These are phyloP conservation scores for Cryphonectria radicalis DNA, from an alignment of 2,329 filamentous ascomycete genomes.

Conservation along the genomic window DNA sequence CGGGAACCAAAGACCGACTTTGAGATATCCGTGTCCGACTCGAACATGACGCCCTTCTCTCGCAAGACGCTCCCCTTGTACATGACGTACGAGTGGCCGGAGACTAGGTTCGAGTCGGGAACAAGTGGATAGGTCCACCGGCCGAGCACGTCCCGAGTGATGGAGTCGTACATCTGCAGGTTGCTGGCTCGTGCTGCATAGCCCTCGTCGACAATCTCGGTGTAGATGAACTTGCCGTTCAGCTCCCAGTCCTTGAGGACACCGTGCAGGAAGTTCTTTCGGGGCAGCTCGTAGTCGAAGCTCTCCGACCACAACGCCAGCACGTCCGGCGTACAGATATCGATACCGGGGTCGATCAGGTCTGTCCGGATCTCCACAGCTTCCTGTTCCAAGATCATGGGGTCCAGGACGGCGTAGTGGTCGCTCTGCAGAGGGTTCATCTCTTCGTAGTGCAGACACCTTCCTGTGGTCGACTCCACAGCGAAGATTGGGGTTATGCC, in stretches of 20 bases:
- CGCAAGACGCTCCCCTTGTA: constrained; percentile 73
- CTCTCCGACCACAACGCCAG: constrained; percentile 95
- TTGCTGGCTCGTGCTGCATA: constrained; percentile 88
- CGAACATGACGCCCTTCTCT: constrained; percentile 76
- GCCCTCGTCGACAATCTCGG: constrained; percentile 79
- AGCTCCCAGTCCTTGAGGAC: constrained; percentile 96
- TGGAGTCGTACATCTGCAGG: constrained; percentile 85
- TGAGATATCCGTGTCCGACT: constrained; percentile 71
- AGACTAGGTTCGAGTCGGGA: constrained; percentile 84
- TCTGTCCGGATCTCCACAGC: constrained; percentile 86
- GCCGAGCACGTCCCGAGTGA: constrained; percentile 83
- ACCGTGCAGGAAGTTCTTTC: constrained; percentile 77
- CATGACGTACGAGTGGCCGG: constrained; percentile 75
- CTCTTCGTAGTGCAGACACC: constrained; percentile 94
- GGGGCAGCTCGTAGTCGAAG: constrained; percentile 80
- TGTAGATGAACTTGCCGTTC: constrained; percentile 95
- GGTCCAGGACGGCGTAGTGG: constrained; percentile 73
- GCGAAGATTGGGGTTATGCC: constrained; percentile 83
- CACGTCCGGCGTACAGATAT: constrained; percentile 96
- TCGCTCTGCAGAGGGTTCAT: constrained; percentile 71
- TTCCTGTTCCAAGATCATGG: constrained; percentile 72
- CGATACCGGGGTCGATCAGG: constrained; percentile 90
- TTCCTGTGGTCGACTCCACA: constrained; percentile 76
- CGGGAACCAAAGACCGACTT: constrained; percentile 77
- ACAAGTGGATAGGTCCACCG: constrained; percentile 89